Base-by-base conservation (phyloP, 2,329 filamentous ascomycete genomes). In the Myriosclerotinia curreyana region DNA sequence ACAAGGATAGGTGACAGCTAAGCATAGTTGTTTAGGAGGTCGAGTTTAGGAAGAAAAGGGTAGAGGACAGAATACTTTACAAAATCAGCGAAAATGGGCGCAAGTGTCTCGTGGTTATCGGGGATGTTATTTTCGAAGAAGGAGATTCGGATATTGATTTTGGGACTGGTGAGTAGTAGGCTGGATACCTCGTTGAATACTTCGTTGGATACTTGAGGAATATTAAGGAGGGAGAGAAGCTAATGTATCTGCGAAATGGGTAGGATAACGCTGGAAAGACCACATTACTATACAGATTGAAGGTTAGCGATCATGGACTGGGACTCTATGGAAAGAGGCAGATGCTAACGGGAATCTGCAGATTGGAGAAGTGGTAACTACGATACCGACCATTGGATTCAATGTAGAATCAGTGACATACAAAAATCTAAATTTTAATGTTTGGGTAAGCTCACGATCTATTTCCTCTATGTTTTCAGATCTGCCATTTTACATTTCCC, bases 241-340 rank as follows among this genome's bases (percentile, higher is more conserved):
- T 66, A 60, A 66, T 55, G 11, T 8, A n/a, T 55, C 60, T 38
- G 40, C 50, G 15, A 62, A 42, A 25, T 40, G 25, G 17, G 5
- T 62, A 98, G 92, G 95, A 99, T 79, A 98, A 98, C 78, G 95
- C 95, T 55, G 95, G 95, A 77, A 99, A 99, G 81, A 99, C 95
- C 51, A 99, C 95, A 40, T 83, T 99, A 66, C 82, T 99, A 65
- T 99, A 99, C 81, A 90, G 94, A 78, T 81, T 99, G 71, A 97
- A 97, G 89, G 92, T 96, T 77, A 73, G 62, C 22, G 62, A 59
- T 54, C 42, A 17, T 28, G 44, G 14, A 46, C 11, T 34, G 6
- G 22, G 8, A 17, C 25, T 46, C 11, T 22, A 28, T n/a, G 28
- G 7, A 1, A 54, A 20, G n/a, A 9, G 9, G 25, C 14, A 25